Evolutionary conservation across 2,329 filamentous ascomycete genomes (phyloP), one percentile per base, ranked within the genome.

Genomic region (Fusarium compactum): DNA sequence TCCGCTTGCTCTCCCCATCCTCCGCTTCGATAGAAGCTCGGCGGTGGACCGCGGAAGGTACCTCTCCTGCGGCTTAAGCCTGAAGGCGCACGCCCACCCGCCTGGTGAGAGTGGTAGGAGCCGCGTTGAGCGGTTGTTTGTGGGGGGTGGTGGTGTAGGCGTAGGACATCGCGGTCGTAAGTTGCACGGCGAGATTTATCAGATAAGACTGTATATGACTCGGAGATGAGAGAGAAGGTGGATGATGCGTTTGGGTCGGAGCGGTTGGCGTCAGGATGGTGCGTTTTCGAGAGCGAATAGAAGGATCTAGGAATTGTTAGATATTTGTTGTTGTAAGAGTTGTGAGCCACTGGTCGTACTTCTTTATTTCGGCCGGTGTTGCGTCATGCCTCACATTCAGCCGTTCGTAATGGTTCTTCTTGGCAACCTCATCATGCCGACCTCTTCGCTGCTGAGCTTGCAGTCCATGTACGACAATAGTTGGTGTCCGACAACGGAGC

Each of bases 241-340:
- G 88, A 83, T 6, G 90, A 85, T 67, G 95, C 92, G 62, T 82
- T 78, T 7, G 92, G 91, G 80, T 97, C 91, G 73, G 87, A 78
- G 65, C 87, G 93, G 85, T 98, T 97, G 78, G 90, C 90, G 85
- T 99, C 96, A 2, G 96, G 96, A 81, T 99, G 96, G 86, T 97
- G 91, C 57, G 87, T 83, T 82, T 98, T 97, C 77, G 94, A 97
- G 79, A 98, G 92, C 66, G 87, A 82, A 86, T 98, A 98, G 87
- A 98, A 99, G 72, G 89, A 89, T 76, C 88, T 90, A 62, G 29
- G 41, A 52, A 65, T 32, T 62, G 47, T 66, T 20, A 57, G 52
- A 29, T 41, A 43, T 18, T 18, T 51, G 25, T 20, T 18, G 15
- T n/a, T 24, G 20, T 11, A 8, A 27, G 32, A 18, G 27, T 14